These are phyloP conservation scores for Saccharomyces uvarum DNA, from an alignment of 1,139 yeast species.

Conservation along the genomic window DNA sequence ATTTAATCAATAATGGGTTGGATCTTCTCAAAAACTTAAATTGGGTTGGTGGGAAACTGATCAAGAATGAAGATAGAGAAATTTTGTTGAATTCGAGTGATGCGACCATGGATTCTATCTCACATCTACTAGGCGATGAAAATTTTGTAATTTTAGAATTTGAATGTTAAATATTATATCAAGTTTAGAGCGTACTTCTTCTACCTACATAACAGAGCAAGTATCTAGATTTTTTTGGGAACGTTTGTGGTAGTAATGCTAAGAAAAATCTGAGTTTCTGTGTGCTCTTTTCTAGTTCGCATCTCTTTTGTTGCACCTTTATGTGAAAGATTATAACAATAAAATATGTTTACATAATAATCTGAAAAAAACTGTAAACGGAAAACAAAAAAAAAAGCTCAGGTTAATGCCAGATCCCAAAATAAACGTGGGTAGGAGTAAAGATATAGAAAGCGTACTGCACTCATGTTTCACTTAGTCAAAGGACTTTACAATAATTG, in stretches of 20 bases:
- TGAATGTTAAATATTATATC: slow-evolving; percentile 17
- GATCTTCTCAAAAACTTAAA: slow-evolving; percentile 23
- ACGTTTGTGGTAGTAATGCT: background rate
- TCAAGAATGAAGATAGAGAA: slow-evolving; percentile 24
- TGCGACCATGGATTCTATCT: slow-evolving; percentile 10
- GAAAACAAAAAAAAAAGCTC: background rate
- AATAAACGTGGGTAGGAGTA: background rate
- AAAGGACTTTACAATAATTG: slow-evolving; percentile 50
- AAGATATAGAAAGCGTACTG: background rate
- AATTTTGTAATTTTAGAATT: slow-evolving; percentile 26
- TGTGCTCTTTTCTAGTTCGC: background rate
- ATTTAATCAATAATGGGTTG: slow-evolving; percentile 15
- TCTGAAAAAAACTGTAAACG: background rate
- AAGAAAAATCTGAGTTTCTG: background rate
- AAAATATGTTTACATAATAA: background rate
- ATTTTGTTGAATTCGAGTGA: slow-evolving; percentile 4
- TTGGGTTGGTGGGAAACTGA: slow-evolving; percentile 30
- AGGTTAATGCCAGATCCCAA: background rate
- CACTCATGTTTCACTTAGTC: slow-evolving; percentile 59
- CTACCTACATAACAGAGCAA: background rate
- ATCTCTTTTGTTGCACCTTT: background rate
- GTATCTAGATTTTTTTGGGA: background rate
- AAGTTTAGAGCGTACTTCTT: background rate
- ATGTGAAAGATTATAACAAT: background rate
- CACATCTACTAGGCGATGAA: slow-evolving; percentile 20